These are phyloP conservation scores for Clitopilus hobsonii DNA, from an alignment of 768 basidiomycete genomes.

Conservation along the genomic window DNA sequence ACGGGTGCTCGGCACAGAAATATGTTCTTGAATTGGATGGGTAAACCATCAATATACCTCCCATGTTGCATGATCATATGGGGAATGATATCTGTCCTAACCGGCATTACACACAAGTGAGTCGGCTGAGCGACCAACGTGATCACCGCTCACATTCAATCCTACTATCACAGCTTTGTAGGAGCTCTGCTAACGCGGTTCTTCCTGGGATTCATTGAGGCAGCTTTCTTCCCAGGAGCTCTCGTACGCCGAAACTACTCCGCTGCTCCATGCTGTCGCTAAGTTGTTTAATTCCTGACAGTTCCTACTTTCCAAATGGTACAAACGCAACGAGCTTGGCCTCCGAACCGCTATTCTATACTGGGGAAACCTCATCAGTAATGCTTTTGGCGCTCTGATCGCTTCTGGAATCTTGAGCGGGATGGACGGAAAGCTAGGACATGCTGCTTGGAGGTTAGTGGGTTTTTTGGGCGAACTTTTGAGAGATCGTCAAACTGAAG, in stretches of 20 bases:
- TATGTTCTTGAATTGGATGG: slow-evolving; percentile 61
- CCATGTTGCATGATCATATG: slow-evolving; percentile 62
- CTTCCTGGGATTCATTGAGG: slow-evolving; percentile 72
- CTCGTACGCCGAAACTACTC: slow-evolving; percentile 25
- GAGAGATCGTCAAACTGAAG: background rate
- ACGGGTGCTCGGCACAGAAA: slow-evolving; percentile 36
- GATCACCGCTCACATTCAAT: background rate
- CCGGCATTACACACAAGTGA: slow-evolving; percentile 31
- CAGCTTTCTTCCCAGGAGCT: slow-evolving; percentile 68
- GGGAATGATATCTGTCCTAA: slow-evolving; percentile 51
- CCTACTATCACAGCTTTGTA: slow-evolving; percentile 48
- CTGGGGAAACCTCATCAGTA: slow-evolving; percentile 72
- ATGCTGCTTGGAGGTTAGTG: slow-evolving; percentile 65
- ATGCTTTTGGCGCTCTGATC: slow-evolving; percentile 78
- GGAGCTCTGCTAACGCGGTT: slow-evolving; percentile 67
- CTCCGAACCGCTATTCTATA: slow-evolving; percentile 62
- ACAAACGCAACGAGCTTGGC: slow-evolving; percentile 67
- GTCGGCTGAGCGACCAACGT: background rate
- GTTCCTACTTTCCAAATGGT: slow-evolving; percentile 67
- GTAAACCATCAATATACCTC: slow-evolving; percentile 60
- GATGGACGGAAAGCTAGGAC: slow-evolving; percentile 67
- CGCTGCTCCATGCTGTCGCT: slow-evolving; percentile 1
- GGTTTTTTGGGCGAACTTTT: background rate
- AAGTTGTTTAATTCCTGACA: slow-evolving; percentile 5
- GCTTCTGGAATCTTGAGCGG: slow-evolving; percentile 69